Evolutionary conservation across 331 rosid species (phyloP), one percentile per base, ranked within the genome.

Genomic region (Quercus phellos): DNA sequence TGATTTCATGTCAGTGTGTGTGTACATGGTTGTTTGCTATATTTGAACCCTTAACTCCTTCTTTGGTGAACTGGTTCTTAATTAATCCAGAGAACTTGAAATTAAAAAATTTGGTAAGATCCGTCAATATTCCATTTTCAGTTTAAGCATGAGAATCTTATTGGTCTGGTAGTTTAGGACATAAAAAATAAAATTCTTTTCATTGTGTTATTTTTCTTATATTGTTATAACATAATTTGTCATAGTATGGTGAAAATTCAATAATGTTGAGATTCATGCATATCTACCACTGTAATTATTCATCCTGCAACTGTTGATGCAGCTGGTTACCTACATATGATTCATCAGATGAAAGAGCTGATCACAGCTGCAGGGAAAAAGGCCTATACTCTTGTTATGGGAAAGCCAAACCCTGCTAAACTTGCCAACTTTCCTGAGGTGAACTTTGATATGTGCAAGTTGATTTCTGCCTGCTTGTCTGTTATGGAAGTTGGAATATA

Each of bases 391-490:
- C 82, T 88, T 85, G 97, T 90, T 85, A 87, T 94, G 91, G 97
- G 97, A 72, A 92, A 74, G 88, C 97, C 97, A 71, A 94, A 92
- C 82, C 97, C 97, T 63, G 98, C 97, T 74, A 94, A 94, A 84
- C 97, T 94, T 80, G 97, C 98, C 50, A 94, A 94, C 88, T 94
- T 92, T 75, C 97, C 98, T 6, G 97, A 92, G 98, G 98, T 94
- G 73, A 87, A 50, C 55, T 78, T 61, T 50, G 21, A 69, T 72
- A 61, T 17, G 14, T 18, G 38, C 59, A 58, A 63, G 58, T 53
- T 54, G 27, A 72, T 14, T 29, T 35, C 55, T 68, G n/a, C 58
- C 71, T 72, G 3, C 60, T 51, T 46, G 16, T 55, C 38, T 42
- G 4, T 72, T 22, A 70, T 58, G n/a, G 53, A 55, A 54, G 73